These are phyloP conservation scores for Poa pratensis DNA, from an alignment of 176 grass and related monocot species.

Conservation along the genomic window DNA sequence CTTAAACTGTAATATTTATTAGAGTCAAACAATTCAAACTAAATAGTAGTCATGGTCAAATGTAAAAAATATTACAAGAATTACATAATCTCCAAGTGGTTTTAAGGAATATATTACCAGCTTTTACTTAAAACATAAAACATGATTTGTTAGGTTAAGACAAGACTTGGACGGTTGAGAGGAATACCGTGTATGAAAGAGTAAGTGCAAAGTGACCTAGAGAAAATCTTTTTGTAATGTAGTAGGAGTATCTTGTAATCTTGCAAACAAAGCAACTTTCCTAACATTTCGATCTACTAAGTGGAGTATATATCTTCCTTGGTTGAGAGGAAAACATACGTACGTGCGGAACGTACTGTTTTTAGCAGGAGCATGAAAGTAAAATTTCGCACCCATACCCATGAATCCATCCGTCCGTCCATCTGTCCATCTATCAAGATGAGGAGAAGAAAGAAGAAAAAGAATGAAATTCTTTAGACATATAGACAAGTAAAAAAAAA, in stretches of 20 bases:
- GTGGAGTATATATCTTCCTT: not conserved
- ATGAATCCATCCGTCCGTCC: too few relatives aligned
- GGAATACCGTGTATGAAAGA: not conserved
- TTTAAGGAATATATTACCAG: too few relatives aligned
- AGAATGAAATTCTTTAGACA: too few relatives aligned
- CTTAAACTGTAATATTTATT: too few relatives aligned
- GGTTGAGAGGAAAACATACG: not conserved
- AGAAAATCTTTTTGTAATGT: not conserved
- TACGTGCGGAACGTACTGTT: not conserved
- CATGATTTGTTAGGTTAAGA: not conserved
- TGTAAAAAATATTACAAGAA: too few relatives aligned
- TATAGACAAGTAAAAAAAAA: too few relatives aligned
- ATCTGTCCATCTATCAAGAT: too few relatives aligned
- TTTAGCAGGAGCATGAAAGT: not conserved
- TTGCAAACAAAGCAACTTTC: not conserved
- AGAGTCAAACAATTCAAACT: too few relatives aligned
- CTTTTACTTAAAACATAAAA: too few relatives aligned
- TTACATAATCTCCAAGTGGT: too few relatives aligned
- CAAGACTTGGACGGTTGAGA: not conserved
- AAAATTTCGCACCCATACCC: not conserved
- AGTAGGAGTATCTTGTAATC: not conserved
- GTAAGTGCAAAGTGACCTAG: not conserved
- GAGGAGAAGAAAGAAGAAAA: too few relatives aligned
- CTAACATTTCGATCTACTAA: not conserved
- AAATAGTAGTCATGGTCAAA: too few relatives aligned